Evolutionary conservation across 495 filamentous ascomycete species (phyloP).

Genomic region (Penicillium simplicissimum): DNA sequence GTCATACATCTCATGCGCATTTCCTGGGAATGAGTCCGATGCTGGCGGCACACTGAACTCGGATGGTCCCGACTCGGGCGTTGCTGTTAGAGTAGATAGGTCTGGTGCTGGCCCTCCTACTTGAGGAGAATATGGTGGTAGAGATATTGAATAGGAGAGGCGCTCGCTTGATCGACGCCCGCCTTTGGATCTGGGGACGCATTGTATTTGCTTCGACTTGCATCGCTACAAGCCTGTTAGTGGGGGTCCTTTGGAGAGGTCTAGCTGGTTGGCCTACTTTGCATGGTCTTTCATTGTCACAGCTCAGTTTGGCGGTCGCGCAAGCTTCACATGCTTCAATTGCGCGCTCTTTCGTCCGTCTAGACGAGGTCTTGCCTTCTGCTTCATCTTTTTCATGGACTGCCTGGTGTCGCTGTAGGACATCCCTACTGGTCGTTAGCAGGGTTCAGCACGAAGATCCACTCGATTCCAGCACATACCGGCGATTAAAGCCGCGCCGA

Average conservation of each 20-base stretch:
- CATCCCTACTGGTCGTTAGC: constrained; percentile 16
- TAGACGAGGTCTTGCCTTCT: constrained; percentile 11
- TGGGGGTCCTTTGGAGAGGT: background rate
- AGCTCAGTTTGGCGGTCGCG: constrained; percentile 28
- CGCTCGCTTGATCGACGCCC: constrained; percentile 2
- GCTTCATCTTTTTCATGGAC: constrained; percentile 23
- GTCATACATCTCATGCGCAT: constrained; percentile 5
- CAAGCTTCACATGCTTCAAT: constrained; percentile 29
- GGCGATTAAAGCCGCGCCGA: constrained; percentile 26
- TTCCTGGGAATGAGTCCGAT: constrained; percentile 9
- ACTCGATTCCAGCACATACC: constrained; percentile 6
- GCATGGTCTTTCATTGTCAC: constrained; percentile 29
- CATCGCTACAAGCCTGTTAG: constrained; percentile 14
- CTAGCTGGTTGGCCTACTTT: constrained; percentile 8
- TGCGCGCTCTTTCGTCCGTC: constrained; percentile 19
- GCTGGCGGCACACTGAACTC: constrained; percentile 6
- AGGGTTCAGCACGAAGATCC: too few relatives aligned
- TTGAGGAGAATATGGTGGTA: constrained; percentile 3
- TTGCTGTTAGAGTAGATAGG: background rate
- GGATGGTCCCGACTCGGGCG: constrained; percentile 14
- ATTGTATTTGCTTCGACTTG: constrained; percentile 16
- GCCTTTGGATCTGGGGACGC: constrained; percentile 5
- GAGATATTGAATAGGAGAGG: background rate
- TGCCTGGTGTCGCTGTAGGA: constrained; percentile 28
- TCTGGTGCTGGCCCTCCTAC: background rate